Evolutionary conservation across 208 protist species (phyloP).

Genomic region (Phytomonas serpens): DNA sequence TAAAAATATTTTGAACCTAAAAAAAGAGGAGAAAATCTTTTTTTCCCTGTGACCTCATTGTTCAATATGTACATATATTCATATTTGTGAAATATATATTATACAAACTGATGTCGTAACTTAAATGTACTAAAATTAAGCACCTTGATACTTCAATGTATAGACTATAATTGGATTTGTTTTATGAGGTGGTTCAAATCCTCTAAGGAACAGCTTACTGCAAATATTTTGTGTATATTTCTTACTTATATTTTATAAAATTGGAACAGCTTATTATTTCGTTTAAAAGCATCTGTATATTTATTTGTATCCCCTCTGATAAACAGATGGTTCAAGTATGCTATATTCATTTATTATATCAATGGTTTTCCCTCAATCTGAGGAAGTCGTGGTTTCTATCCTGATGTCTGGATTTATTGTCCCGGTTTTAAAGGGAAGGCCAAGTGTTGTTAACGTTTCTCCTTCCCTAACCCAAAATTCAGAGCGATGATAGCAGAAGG

Average conservation of each 20-base stretch:
- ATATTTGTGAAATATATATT: not conserved
- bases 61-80: not conserved
- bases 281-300: not conserved
- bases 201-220: not conserved
- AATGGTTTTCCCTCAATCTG: not conserved
- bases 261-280: not conserved
- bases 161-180: not conserved
- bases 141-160: not conserved
- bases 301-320: not conserved
- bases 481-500: not conserved
- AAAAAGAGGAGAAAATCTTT: not conserved
- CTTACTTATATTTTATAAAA: not conserved
- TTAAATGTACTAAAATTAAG: not conserved
- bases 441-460: not conserved
- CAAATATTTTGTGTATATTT: not conserved
- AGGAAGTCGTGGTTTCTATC: not conserved
- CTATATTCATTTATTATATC: not conserved
- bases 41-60: not conserved
- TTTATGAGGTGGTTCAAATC: not conserved
- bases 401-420: not conserved
- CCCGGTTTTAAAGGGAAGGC: not conserved
- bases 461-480: not conserved
- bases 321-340: not conserved
- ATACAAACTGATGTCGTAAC: not conserved
- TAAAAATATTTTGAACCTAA: not conserved